Percentiles rank a stretch among this genome's conserved stretches.
Evolutionary conservation across 352 stramenopile genomes (phyloP).

Genomic region (Pythium sukuiense): DNA sequence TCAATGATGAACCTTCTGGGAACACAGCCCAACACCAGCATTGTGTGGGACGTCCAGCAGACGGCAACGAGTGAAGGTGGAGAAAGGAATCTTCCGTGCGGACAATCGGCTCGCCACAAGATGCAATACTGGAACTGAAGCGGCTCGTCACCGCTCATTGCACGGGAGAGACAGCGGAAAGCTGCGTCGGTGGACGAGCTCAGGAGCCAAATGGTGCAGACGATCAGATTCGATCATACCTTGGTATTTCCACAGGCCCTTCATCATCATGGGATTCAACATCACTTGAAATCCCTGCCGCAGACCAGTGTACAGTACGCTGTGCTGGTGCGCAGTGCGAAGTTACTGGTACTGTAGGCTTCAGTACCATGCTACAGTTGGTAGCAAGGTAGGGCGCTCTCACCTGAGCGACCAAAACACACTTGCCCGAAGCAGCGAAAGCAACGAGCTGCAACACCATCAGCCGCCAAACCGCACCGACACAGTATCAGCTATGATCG

Average conservation of each 20-base stretch:
- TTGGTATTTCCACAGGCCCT: no score
- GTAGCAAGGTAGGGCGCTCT: no score
- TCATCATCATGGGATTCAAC: no score
- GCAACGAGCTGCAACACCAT: background rate
- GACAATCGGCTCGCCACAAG: no score
- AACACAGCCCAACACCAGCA: background rate
- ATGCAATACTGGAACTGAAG: no score
- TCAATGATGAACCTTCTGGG: constrained; percentile 12
- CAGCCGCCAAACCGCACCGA: background rate
- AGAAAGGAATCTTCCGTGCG: background rate
- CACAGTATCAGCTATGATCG: background rate
- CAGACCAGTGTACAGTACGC: background rate
- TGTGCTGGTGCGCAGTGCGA: no score
- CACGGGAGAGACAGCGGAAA: background rate
- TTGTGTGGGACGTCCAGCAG: background rate
- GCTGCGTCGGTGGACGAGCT: background rate
- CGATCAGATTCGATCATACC: background rate
- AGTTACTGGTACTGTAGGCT: no score
- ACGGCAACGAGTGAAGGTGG: background rate
- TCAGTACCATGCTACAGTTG: no score
- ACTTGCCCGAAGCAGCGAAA: no score
- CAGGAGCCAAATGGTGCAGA: background rate
- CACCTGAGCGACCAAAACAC: no score
- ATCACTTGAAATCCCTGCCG: background rate
- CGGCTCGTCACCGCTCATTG: no score